These are phyloP conservation scores for Chrysoporthe deuterocubensis DNA, from an alignment of 2,329 filamentous ascomycete species.

Conservation along the genomic window DNA sequence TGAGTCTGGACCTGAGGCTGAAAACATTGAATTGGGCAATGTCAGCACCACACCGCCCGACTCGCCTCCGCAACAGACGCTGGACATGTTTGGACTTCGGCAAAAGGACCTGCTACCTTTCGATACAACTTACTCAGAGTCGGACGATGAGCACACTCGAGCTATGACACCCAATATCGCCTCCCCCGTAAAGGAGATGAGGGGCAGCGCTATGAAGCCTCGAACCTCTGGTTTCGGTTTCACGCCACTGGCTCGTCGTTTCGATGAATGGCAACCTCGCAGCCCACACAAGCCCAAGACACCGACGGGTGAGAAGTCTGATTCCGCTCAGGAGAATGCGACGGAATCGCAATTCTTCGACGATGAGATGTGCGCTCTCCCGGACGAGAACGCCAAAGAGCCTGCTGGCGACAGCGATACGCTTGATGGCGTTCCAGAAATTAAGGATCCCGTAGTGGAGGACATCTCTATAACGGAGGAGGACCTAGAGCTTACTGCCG, in stretches of 20 bases:
- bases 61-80: slow-evolving; percentile 35
- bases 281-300: slow-evolving; percentile 50
- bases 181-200: slow-evolving; percentile 33
- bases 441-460: slow-evolving; percentile 45
- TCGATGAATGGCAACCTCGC: slow-evolving; percentile 59
- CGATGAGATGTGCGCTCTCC: slow-evolving; percentile 59
- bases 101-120: slow-evolving; percentile 52
- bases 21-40: slow-evolving; percentile 23
- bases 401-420: slow-evolving; percentile 37
- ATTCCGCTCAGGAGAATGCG: slow-evolving; percentile 29
- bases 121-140: slow-evolving; percentile 53
- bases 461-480: slow-evolving; percentile 56
- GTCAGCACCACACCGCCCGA: slow-evolving; percentile 36
- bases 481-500: slow-evolving; percentile 60
- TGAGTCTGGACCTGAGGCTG: slow-evolving; percentile 36
- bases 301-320: slow-evolving; percentile 29
- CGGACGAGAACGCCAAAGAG: slow-evolving; percentile 40
- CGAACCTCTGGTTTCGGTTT: slow-evolving; percentile 52
- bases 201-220: slow-evolving; percentile 32
- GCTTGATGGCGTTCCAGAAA: slow-evolving; percentile 26
- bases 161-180: slow-evolving; percentile 20
- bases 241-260: slow-evolving; percentile 58
- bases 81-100: slow-evolving; percentile 49
- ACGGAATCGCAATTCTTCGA: slow-evolving; percentile 56
- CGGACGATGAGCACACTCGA: slow-evolving; percentile 54